Conservation (phyloP, 1,284 basidiomycete species). For the Melampsora abietis-canadensis region DNA sequence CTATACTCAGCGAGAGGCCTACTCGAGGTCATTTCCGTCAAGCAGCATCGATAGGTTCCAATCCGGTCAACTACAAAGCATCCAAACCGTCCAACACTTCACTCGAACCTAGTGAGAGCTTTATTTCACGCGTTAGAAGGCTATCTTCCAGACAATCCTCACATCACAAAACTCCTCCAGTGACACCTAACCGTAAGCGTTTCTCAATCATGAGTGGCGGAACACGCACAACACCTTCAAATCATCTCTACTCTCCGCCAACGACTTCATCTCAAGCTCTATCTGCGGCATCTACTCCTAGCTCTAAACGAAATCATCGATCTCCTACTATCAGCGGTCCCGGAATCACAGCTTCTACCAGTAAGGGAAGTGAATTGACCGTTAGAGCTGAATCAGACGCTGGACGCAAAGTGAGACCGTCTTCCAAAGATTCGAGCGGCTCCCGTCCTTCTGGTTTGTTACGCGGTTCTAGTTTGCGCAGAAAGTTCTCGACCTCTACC, state of each 20-base stretch:
- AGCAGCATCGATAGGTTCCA: conserved; percentile 39
- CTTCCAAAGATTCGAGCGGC: background rate
- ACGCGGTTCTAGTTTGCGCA: background rate
- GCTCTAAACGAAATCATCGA: conserved; percentile 1
- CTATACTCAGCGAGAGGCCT: background rate
- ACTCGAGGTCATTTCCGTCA: conserved; percentile 21
- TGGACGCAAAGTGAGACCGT: background rate
- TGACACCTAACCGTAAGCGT: conserved; percentile 29
- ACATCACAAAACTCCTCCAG: background rate
- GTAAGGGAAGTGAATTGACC: background rate
- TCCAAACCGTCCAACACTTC: conserved; percentile 4
- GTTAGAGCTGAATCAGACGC: background rate
- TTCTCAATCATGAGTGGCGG: conserved; percentile 26
- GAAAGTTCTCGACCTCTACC: background rate
- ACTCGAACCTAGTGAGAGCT: conserved; percentile 25
- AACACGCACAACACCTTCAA: background rate
- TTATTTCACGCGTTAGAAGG: conserved; percentile 28
- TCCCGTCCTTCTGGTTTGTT: background rate
- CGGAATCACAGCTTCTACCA: background rate
- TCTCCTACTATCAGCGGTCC: background rate
- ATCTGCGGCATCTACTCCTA: background rate
- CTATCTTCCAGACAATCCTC: conserved; percentile 20
- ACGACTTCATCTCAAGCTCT: background rate
- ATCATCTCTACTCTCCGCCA: background rate
- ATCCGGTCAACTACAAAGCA: background rate